Base-by-base conservation (phyloP, 129 eudicot species). In the Deinandra increscens region DNA sequence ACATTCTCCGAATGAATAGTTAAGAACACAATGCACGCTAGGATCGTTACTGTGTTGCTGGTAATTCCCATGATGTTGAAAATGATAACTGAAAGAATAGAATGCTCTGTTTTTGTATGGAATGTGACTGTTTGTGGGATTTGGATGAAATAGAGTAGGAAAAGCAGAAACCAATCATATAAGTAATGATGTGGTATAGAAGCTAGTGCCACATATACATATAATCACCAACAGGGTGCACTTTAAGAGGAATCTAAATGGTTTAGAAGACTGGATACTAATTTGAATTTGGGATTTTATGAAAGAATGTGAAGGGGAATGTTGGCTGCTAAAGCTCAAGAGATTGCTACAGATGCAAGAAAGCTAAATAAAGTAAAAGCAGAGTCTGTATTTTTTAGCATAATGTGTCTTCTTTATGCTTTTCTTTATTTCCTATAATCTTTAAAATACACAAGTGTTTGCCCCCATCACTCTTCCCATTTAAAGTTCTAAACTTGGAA, bases 351-450 rank as follows among this genome's bases (percentile, higher is more conserved):
- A 85, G 83, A 72, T 75, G 75, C 88, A 90, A 82, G 82, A 75
- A 86, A 84, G 89, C 89, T 56, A 55, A 72, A 74, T 79, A 81
- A 83, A 83, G 85, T 51, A 60, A 71, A 81, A 71, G 75, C 65
- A 41, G 15, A 49, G 81, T 78, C 80, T 62, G 41, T 78, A 82
- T 80, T 76, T 80, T 70, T 12, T 58, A 44, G 84, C 82, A 77
- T 77, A 87, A 73, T 80, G 81, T 79, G 66, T 64, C 82, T 54
- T 46, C 94, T 84, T 88, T 84, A 88, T 84, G 90, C 88, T 84
- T 88, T 88, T 82, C 85, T 81, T 79, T 66, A 15, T 39, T 76
- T 74, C 46, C 60, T 36, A 19, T 29, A 54, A 65, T 17, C 66
- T 65, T 54, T 65, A 74, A 42, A 75, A 41, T 65, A 56, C 6